Evolutionary conservation across 2,329 filamentous ascomycete species (phyloP), one percentile per base, ranked within the genome.

Genomic region (Epicoccum nigrum): DNA sequence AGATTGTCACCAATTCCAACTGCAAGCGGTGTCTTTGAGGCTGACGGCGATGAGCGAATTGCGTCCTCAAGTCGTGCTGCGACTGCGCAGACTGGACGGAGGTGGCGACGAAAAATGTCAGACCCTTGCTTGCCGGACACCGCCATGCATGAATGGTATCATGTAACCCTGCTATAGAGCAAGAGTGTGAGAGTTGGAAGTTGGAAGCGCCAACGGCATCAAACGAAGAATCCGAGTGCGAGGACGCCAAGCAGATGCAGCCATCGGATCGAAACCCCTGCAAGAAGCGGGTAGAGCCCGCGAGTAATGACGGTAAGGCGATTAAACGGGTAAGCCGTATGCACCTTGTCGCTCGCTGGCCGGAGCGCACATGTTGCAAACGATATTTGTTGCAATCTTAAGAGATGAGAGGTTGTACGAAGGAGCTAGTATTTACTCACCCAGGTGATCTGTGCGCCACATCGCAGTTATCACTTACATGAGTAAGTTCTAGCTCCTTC

Each of bases 301-400:
- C 47, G 45, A 47, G 34, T 54, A 50, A 58, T 58, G 48, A 44
- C 52, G 44, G 54, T 42, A 43, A 53, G 51, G 55, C 57, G 43
- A 47, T 52, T 47, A 52, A 38, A 52, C 43, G 38, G 43, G 39
- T 34, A 47, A 47, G 43, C 39, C 39, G 27, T 28, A 47, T 44
- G 39, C 33, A 43, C 49, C n/a, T 43, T 52, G 20, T 21, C 37
- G 33, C 27, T 38, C 28, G 23, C 42, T 39, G 28, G 17, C 20
- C 27, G 32, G 33, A 28, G 21, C 38, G 33, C 33, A 27, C 20
- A 35, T 44, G 30, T 17, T 48, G 57, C 47, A 56, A 59, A 64
- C 55, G 57, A 65, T 58, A 63, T 65, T 67, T 57, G 39, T 58
- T 49, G 63, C 40, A 71, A 71, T 72, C 56, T 71, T 58, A 62